Conservation (phyloP, 192 early-diverging fungal species). For the Backusella circina region DNA sequence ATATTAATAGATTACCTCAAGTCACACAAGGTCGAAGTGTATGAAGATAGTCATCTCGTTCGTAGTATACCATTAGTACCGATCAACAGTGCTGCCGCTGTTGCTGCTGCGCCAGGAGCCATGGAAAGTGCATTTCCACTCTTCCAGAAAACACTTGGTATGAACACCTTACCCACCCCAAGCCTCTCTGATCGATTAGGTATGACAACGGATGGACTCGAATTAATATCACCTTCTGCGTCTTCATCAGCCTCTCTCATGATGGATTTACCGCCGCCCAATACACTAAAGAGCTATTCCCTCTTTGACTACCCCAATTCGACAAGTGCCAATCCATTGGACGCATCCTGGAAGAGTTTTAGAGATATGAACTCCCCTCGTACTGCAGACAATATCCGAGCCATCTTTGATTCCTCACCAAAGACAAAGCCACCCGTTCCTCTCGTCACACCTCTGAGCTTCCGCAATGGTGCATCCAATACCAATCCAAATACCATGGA, state of each 20-base stretch:
- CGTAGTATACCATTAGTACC: neutral
- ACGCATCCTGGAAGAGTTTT: conserved; percentile 13
- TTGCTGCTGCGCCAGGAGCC: neutral
- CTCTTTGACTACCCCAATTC: conserved; percentile 21
- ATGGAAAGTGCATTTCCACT: neutral
- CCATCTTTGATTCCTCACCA: conserved; percentile 13
- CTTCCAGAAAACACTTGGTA: neutral
- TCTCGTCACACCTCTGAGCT: neutral
- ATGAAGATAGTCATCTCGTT: conserved; percentile 6
- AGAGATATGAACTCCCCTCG: conserved; percentile 14
- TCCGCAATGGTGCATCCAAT: neutral
- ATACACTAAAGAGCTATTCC: conserved; percentile 12
- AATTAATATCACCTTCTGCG: neutral
- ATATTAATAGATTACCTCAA: conserved; percentile 15
- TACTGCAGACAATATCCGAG: conserved; percentile 14
- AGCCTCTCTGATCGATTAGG: neutral
- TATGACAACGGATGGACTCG: neutral
- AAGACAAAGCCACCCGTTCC: neutral
- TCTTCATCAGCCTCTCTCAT: conserved; percentile 10
- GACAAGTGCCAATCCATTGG: neutral
- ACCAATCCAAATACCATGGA: conserved; percentile 2
- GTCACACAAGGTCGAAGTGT: conserved; percentile 5
- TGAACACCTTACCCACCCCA: neutral
- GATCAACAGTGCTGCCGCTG: neutral
- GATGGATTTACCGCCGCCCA: neutral